phyloP scores from a whole-genome alignment of 108 stramenopile genomes.

The Schizochytrium sp. region DNA sequence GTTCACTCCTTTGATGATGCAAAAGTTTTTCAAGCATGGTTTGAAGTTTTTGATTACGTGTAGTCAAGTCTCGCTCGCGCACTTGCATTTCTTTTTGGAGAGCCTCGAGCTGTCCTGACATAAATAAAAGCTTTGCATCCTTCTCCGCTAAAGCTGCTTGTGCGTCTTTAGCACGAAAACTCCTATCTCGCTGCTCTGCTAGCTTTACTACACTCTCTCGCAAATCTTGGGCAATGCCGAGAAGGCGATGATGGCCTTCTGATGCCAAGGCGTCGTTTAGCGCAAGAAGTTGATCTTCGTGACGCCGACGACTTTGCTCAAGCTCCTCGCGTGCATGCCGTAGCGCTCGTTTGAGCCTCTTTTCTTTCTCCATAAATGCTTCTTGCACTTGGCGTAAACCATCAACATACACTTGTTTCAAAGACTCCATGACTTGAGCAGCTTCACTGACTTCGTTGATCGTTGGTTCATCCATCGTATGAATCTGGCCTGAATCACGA shows the following conservation, averaged over 20 bases:
- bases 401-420: not conserved
- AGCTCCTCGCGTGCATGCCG: constrained; percentile 44
- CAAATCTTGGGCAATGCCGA: not conserved
- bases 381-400: constrained; percentile 16
- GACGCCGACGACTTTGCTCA: not conserved
- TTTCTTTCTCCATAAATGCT: not conserved
- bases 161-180: constrained; percentile 3
- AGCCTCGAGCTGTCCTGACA: not conserved
- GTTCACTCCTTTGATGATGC: no score
- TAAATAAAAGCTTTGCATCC: not conserved
- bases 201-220: not conserved
- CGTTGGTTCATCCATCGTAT: not conserved
- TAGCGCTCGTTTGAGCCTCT: not conserved
- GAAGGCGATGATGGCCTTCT: not conserved
- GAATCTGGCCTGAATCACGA: not conserved
- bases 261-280: constrained; percentile 1
- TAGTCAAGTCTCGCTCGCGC: not conserved
- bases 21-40: constrained; percentile 4
- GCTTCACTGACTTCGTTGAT: not conserved
- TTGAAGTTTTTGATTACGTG: not conserved
- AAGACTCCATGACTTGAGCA: not conserved
- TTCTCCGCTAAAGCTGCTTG: constrained; percentile 10
- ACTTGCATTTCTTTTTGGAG: not conserved
- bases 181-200: not conserved
- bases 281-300: constrained; percentile 15